Conservation (phyloP, 2,329 filamentous ascomycete genomes). For the Tothia fuscella region DNA sequence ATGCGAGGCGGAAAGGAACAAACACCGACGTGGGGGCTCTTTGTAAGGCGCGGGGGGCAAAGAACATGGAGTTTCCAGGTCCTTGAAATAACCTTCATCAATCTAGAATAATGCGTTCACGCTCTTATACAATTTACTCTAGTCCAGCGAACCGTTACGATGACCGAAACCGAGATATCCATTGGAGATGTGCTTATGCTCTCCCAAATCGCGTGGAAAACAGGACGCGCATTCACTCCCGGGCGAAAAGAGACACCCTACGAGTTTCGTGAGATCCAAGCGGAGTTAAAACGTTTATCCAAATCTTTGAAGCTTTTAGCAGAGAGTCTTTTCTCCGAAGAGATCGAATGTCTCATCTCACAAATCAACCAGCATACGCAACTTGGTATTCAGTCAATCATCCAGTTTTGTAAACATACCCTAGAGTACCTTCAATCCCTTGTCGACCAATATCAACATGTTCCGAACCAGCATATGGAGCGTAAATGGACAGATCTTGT, state of each 20-base stretch:
- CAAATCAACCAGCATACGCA: constrained; percentile 24
- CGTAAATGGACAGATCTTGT: constrained; percentile 33
- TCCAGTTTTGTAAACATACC: constrained; percentile 28
- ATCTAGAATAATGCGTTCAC: too few relatives aligned
- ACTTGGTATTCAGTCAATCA: constrained; percentile 26
- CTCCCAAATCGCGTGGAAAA: constrained; percentile 34
- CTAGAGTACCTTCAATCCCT: constrained; percentile 33
- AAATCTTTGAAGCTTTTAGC: constrained; percentile 33
- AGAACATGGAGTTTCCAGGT: too few relatives aligned
- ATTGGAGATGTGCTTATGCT: constrained; percentile 35
- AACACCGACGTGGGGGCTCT: too few relatives aligned
- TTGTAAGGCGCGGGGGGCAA: too few relatives aligned
- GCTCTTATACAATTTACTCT: too few relatives aligned
- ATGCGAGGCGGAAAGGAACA: too few relatives aligned
- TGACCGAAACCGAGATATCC: too few relatives aligned
- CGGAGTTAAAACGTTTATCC: constrained; percentile 30
- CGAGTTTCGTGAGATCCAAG: constrained; percentile 32
- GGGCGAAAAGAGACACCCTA: constrained; percentile 27
- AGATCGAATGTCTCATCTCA: constrained; percentile 23
- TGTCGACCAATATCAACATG: constrained; percentile 33
- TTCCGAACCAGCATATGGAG: constrained; percentile 30
- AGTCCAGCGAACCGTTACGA: too few relatives aligned
- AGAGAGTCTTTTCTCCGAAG: constrained; percentile 28
- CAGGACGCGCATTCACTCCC: constrained; percentile 31
- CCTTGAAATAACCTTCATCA: too few relatives aligned